Base-by-base conservation (phyloP, 1,284 basidiomycete species). In the Ceratobasidium sp. region DNA sequence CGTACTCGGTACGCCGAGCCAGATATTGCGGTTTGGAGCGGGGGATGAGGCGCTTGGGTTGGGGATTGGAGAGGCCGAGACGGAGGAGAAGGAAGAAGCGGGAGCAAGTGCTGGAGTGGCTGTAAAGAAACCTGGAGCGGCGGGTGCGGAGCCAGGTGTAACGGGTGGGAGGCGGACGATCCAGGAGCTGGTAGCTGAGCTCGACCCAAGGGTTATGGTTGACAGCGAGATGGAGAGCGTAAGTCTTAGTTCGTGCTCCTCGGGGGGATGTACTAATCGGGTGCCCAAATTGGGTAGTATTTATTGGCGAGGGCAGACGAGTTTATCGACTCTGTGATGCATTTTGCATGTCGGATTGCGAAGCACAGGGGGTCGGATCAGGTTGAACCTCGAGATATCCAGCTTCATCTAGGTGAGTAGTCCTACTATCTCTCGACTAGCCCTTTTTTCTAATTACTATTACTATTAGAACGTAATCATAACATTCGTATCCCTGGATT, bases 281-380 rank as follows among this genome's bases (percentile, higher is more conserved):
- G 49, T 63, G 44, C 9, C 2, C 11, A 21, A n/a, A 49, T 28
- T 11, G 9, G 44, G 38, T 73, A 98, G 95, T 85, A 98, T 16
- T 83, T 99, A 2, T 85, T 99, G 1, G 91, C 94, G 75, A 87
- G 98, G 52, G 95, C 95, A 11, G 97, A 99, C 81, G 98, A 99
- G 80, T 98, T 98, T 79, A 92, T 98, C 77, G 97, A 99, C 80
- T 94, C 94, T 8, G 93, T 98, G 23, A 94, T 95, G 0, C 92
- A 96, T 79, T 94, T 98, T 79, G 88, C 91, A 0, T 98, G 96
- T 80, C 89, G 92, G 46, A 85, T 99, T 0, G 96, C 98, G 1
- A 97, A 96, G 80, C 98, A 99, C 79, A 86, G 97, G 21, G 92
- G 91, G 49, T 91, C 90, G 1, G 94, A 96, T 77, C 90, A 92